Evolutionary conservation across 805 yeast species (phyloP).

Genomic region (Soucietia sequanensis): DNA sequence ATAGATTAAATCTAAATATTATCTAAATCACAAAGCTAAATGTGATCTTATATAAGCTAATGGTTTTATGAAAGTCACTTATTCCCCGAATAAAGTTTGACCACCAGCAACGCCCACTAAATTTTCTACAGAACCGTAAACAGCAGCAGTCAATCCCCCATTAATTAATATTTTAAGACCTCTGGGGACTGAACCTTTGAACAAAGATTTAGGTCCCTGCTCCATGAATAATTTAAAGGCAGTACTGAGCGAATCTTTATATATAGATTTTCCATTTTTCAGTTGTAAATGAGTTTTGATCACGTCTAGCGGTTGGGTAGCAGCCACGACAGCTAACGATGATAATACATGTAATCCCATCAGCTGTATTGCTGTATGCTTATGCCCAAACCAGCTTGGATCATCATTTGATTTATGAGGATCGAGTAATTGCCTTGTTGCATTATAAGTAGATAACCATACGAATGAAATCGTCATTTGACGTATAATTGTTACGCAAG

Average conservation of each 20-base stretch:
- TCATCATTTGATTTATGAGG: constrained; percentile 42
- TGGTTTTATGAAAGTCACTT: too few species aligned
- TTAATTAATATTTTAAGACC: constrained; percentile 38
- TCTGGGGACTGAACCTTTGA: constrained; percentile 38
- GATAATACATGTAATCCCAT: constrained; percentile 59
- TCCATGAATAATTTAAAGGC: constrained; percentile 31
- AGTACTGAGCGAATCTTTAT: constrained; percentile 58
- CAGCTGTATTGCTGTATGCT: constrained; percentile 37
- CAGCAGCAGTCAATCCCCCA: constrained; percentile 41
- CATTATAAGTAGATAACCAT: constrained; percentile 79
- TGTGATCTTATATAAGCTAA: too few species aligned
- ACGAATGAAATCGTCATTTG: constrained; percentile 79
- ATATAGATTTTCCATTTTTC: constrained; percentile 56
- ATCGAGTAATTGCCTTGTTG: constrained; percentile 66
- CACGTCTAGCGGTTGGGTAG: constrained; percentile 88
- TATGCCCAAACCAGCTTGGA: constrained; percentile 45
- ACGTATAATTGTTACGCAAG: constrained; percentile 75
- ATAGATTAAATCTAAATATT: too few species aligned
- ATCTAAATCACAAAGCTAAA: too few species aligned
- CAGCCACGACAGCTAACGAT: constrained; percentile 67
- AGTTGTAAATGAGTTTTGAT: constrained; percentile 86
- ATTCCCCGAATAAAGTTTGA: constrained; percentile 29
- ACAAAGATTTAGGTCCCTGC: constrained; percentile 33
- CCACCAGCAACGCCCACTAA: constrained; percentile 28
- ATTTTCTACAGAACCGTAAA: constrained; percentile 35